Base-by-base conservation (phyloP, 2,329 filamentous ascomycete species). In the Diplodia sapinea region DNA sequence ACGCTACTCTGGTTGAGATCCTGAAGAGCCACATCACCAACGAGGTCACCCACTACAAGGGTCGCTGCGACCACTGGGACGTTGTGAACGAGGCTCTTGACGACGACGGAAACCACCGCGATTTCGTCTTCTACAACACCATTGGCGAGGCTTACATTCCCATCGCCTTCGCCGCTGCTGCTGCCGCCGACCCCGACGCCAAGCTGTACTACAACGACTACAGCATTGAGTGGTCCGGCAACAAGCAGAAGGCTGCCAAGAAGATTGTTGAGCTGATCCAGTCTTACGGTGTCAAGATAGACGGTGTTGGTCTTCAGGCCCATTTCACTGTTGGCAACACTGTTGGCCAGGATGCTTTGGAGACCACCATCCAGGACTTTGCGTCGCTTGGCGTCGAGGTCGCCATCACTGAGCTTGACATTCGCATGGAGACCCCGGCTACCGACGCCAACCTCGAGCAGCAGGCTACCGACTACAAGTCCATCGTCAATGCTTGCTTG, bases 361-460 rank as follows among this genome's bases (percentile, higher is more conserved):
- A 80, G 9, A 75, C 75, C 13, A 82, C 84, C 26, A 80, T 89
- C 70, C 79, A 83, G 70, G 78, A 80, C 0, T 85, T 87, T 61
- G 84, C 83, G 2, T 73, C 73, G n/a, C 77, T 85, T 26, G 82
- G 81, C 20, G 81, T 85, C 23, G 86, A 90, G 70, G 81, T 89
- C 33, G 87, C 87, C 9, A 81, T 88, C 66, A 89, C 87, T 2
- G 88, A 90, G 78, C 81, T 90, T 20, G 89, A 91, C 72, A 89
- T 91, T 71, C 72, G 76, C 38, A 71, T 78, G 33, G 70, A 56
- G 36, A 72, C 73, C 1, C 76, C 77, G 1, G 71, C 72, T 3
- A 75, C 72, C 2, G 68, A 71, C 2, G 68, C 70, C 1, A 73
- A 72, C 13, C 67, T 75, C 17, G 64, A 70, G 11, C 73, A 74